These are phyloP conservation scores for Schizochytrium sp. DNA, from an alignment of 108 stramenopile species.

Conservation along the genomic window DNA sequence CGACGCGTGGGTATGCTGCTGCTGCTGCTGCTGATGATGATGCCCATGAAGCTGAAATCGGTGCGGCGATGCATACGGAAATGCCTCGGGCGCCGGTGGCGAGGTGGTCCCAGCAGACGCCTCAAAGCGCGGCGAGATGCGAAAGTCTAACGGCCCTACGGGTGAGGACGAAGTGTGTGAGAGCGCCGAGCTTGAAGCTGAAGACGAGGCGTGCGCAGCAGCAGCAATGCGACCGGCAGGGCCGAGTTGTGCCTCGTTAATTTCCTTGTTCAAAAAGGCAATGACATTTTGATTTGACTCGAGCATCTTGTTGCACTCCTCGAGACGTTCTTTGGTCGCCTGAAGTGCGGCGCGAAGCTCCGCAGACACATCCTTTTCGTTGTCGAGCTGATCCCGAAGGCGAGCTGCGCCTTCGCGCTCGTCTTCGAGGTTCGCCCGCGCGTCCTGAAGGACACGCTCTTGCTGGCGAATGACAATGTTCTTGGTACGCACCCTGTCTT, in stretches of 20 bases:
- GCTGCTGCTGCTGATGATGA: no score
- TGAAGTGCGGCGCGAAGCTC: background rate
- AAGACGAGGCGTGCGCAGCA: background rate
- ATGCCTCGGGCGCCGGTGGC: background rate
- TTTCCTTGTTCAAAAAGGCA: slow-evolving; percentile 48
- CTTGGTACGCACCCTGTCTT: slow-evolving; percentile 30
- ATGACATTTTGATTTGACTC: slow-evolving; percentile 51
- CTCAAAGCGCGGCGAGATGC: background rate
- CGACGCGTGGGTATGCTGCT: no score
- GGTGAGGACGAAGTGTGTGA: background rate
- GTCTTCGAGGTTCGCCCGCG: background rate
- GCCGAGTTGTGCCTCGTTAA: slow-evolving; percentile 24
- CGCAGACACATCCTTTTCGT: background rate
- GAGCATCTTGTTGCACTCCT: slow-evolving; percentile 32
- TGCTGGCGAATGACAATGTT: slow-evolving; percentile 46
- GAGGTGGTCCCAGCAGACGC: background rate
- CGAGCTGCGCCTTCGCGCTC: background rate
- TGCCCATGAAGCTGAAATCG: no score
- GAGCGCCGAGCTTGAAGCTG: no score
- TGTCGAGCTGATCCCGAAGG: background rate
- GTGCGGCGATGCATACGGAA: background rate
- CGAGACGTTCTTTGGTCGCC: slow-evolving; percentile 27
- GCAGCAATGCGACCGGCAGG: background rate
- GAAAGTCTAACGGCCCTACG: background rate
- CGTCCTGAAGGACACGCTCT: slow-evolving; percentile 14